Base-by-base conservation (phyloP, 495 filamentous ascomycete species). In the Podospora australis region DNA sequence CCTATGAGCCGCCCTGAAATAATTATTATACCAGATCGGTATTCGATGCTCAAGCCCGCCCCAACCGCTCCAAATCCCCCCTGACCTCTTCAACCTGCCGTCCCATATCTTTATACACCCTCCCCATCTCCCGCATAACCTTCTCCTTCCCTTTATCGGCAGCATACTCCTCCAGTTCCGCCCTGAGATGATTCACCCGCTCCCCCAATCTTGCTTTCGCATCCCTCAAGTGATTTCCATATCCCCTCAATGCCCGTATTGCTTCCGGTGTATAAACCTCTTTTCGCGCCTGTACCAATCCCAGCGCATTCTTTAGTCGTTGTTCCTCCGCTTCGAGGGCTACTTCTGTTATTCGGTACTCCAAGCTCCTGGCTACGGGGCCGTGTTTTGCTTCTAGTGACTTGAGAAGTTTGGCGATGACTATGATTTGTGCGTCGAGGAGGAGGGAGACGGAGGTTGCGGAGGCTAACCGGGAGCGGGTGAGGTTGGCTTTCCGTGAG, bases 311-410 rank as follows among this genome's bases (percentile, higher is more conserved):
- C 7, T 66, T 67, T 2, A 54, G 26, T 10, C 54, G 52, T 32
- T 74, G 74, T 36, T 70, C 71, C 68, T 71, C 73, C 3, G 78
- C 66, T 29, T 78, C 74, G 9, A 79, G 66, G 6, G 70, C 67
- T 4, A 81, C 57, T 16, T 75, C 72, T 29, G 72, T 63, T 6
- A 83, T 82, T 26, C 77, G 73, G n/a, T 75, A 67, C 30, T 78
- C 76, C 24, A 88, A 67, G 43, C 78, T 77, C 5, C 83, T 70
- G 6, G 84, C 75, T 2, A 87, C 53, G 3, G 74, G 64, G 30
- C 85, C 85, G 65, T 89, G 83, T 54, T 85, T 86, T 1, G 66
- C 56, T 29, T 72, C 70, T 1, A 76, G 64, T 0, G 62, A 29
- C 25, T 60, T 61, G 10, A 72, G 19, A 0, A 76, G 60, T 3